Percentiles rank a stretch among this genome's conserved stretches.
phyloP scores from a whole-genome alignment of 768 basidiomycete genomes.

The Trametopsis cervina region DNA sequence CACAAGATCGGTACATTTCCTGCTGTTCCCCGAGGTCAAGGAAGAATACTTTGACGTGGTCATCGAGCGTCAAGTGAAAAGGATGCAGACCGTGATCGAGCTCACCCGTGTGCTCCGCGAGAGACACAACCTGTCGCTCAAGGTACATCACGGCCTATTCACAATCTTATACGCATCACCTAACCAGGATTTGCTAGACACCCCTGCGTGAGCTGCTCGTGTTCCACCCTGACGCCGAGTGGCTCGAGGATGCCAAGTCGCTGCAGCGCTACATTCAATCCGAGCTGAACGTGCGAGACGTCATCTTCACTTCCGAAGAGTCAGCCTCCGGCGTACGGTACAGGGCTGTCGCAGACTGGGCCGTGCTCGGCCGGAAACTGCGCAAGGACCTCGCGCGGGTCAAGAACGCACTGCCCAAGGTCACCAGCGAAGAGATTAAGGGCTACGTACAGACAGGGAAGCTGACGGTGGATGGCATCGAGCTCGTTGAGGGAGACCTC shows the following conservation, averaged over 20 bases:
- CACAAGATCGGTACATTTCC: constrained; percentile 90
- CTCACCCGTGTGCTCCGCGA: constrained; percentile 86
- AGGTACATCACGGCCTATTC: constrained; percentile 67
- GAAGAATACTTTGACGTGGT: constrained; percentile 91
- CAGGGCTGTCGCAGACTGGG: constrained; percentile 90
- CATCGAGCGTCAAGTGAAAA: constrained; percentile 90
- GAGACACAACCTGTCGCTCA: constrained; percentile 77
- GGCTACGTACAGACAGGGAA: constrained; percentile 66
- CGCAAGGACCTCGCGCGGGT: constrained; percentile 88
- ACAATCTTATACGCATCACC: no score
- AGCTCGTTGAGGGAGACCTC: constrained; percentile 86
- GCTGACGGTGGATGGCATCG: constrained; percentile 83
- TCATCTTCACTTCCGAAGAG: constrained; percentile 89
- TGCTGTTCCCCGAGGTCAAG: constrained; percentile 89
- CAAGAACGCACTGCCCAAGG: constrained; percentile 74
- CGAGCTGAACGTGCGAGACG: constrained; percentile 90
- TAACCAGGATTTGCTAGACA: no score
- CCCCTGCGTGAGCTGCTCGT: constrained; percentile 89
- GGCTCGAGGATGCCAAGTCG: constrained; percentile 78
- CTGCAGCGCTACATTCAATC: constrained; percentile 87
- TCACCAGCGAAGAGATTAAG: constrained; percentile 81
- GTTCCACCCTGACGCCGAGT: constrained; percentile 83
- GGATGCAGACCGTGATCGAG: constrained; percentile 95
- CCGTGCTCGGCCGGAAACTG: constrained; percentile 87
- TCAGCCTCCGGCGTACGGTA: constrained; percentile 80